Conservation (phyloP, 805 yeast genomes). For the Myxozyma nipponensis region DNA sequence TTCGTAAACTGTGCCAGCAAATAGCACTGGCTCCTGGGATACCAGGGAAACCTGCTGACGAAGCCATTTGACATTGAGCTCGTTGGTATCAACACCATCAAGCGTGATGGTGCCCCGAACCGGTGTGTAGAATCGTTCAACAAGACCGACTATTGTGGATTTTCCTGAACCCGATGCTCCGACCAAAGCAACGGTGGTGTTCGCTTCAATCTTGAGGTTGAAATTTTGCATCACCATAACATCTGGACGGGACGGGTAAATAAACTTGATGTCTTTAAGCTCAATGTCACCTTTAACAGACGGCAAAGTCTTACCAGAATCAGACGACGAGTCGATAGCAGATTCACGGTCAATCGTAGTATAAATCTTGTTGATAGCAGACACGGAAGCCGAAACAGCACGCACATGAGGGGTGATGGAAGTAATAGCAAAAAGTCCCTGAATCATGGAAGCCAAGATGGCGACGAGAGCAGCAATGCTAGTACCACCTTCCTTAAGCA, state of each 20-base stretch:
- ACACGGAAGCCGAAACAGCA: slow-evolving; percentile 39
- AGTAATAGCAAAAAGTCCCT: slow-evolving; percentile 42
- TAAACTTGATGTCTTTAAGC: slow-evolving; percentile 30
- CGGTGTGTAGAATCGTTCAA: slow-evolving; percentile 59
- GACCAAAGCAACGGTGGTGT: slow-evolving; percentile 81
- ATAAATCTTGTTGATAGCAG: slow-evolving; percentile 41
- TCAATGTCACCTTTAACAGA: slow-evolving; percentile 40
- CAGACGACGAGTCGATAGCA: slow-evolving; percentile 37
- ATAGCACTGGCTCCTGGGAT: slow-evolving; percentile 55
- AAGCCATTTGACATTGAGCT: slow-evolving; percentile 50
- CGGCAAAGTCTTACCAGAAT: slow-evolving; percentile 23
- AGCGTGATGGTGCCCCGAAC: slow-evolving; percentile 45
- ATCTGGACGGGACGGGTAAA: slow-evolving; percentile 36
- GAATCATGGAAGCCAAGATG: slow-evolving; percentile 33
- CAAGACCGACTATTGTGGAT: slow-evolving; percentile 46
- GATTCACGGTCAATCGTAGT: slow-evolving; percentile 45
- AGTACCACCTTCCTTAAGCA: slow-evolving; percentile 35
- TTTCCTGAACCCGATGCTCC: slow-evolving; percentile 70
- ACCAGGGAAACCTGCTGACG: slow-evolving; percentile 56
- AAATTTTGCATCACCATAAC: slow-evolving; percentile 32
- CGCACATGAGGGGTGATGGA: slow-evolving; percentile 42
- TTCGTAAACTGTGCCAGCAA: slow-evolving; percentile 76
- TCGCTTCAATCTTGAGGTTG: slow-evolving; percentile 53
- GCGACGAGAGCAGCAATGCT: slow-evolving; percentile 38
- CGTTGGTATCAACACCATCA: slow-evolving; percentile 47